phyloP scores from a whole-genome alignment of 179 eudicot species.

The Actinidia chinensis region DNA sequence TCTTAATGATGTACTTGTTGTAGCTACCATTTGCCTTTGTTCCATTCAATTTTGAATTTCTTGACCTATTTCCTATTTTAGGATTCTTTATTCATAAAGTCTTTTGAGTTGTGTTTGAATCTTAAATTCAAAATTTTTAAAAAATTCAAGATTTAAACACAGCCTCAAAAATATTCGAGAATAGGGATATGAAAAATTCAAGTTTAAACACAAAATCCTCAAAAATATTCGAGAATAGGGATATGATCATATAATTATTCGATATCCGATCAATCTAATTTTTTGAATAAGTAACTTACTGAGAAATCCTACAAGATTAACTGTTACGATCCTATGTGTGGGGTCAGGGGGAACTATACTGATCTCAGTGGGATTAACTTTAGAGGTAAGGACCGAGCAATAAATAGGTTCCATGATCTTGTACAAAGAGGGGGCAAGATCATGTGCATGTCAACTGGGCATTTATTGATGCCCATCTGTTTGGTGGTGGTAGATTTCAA shows the following conservation, averaged over 20 bases:
- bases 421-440: conserved; percentile 43
- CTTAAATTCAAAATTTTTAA: background rate
- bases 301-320: background rate
- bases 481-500: background rate
- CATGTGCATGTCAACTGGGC: conserved; percentile 54
- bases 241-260: background rate
- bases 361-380: too few relatives aligned
- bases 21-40: background rate
- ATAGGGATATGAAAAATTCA: too few relatives aligned
- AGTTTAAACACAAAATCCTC: too few relatives aligned
- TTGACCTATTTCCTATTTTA: background rate
- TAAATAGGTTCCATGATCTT: conserved; percentile 35
- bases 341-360: too few relatives aligned
- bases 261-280: background rate
- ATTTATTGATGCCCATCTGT: conserved; percentile 19
- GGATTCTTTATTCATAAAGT: background rate
- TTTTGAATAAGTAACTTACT: background rate
- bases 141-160: background rate
- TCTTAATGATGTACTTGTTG: conserved; percentile 11
- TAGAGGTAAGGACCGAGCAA: conserved; percentile 23
- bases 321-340: background rate
- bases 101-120: background rate
- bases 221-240: too few relatives aligned
- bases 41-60: background rate
- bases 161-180: too few relatives aligned